These are phyloP conservation scores for Boletus huronensis DNA, from an alignment of 768 basidiomycete species.

Conservation along the genomic window DNA sequence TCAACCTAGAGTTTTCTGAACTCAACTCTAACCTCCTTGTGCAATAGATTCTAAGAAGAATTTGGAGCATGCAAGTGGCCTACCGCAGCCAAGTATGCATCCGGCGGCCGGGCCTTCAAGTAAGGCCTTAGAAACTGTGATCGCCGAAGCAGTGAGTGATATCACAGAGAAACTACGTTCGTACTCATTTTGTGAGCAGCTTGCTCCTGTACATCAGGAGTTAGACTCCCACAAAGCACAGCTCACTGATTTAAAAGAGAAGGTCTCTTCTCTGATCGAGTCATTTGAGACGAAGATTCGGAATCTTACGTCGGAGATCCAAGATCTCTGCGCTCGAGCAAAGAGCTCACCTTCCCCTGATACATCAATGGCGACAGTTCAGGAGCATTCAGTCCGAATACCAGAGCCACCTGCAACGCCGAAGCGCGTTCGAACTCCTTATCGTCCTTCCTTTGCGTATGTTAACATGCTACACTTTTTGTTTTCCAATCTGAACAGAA, in stretches of 20 bases:
- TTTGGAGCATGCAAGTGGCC: background rate
- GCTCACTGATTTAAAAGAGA: constrained; percentile 34
- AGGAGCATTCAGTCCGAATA: constrained; percentile 19
- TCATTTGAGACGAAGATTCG: constrained; percentile 39
- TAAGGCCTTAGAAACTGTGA: constrained; percentile 15
- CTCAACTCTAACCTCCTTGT: background rate
- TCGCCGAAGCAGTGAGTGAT: constrained; percentile 31
- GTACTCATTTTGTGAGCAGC: constrained; percentile 29
- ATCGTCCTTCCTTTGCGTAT: constrained; percentile 24
- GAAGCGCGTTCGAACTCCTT: constrained; percentile 33
- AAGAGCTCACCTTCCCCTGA: constrained; percentile 10
- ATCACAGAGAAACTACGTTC: background rate
- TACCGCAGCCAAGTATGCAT: constrained; percentile 4
- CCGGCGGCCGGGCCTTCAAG: constrained; percentile 1
- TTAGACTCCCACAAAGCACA: constrained; percentile 46
- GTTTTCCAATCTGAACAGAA: constrained; percentile 11
- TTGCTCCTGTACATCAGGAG: constrained; percentile 52
- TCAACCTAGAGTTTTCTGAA: background rate
- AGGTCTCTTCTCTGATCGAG: constrained; percentile 27
- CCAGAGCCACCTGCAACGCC: constrained; percentile 33
- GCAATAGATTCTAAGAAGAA: constrained; percentile 7
- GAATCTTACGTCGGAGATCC: constrained; percentile 34
- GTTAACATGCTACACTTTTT: constrained; percentile 3
- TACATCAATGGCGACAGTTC: constrained; percentile 5
- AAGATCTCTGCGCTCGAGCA: constrained; percentile 25